Percentiles rank a stretch among this genome's conserved stretches.
Evolutionary conservation across 202 grass and related monocot genomes (phyloP).

Genomic region (Saccharum hybrid): DNA sequence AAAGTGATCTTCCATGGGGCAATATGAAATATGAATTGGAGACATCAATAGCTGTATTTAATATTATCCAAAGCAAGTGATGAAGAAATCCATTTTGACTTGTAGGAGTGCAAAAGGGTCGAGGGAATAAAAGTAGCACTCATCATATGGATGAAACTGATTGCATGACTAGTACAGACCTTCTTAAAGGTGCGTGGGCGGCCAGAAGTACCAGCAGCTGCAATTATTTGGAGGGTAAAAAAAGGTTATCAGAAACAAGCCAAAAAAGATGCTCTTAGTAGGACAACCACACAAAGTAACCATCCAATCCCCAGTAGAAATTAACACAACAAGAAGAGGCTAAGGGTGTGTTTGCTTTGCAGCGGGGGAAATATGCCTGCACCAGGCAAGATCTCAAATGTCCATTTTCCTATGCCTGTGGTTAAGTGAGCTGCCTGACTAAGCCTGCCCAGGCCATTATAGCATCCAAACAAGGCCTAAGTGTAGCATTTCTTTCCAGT

Average conservation of each 20-base stretch:
- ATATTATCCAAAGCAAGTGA: constrained; percentile 3
- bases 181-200: constrained; percentile 88
- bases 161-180: constrained; percentile 47
- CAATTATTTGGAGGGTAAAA: constrained; percentile 49
- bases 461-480: neutral
- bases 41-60: neutral
- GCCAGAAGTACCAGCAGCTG: constrained; percentile 84
- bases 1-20: neutral
- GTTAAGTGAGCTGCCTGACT: neutral
- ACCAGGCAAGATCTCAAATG: neutral
- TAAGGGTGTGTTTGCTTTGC: neutral
- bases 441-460: neutral
- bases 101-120: neutral
- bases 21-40: neutral
- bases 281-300: constrained; percentile 1
- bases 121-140: neutral
- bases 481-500: constrained; percentile 36
- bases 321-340: neutral
- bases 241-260: constrained; percentile 24
- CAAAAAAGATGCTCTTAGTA: neutral
- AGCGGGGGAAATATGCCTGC: neutral
- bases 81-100: constrained; percentile 3
- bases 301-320: neutral
- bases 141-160: neutral
- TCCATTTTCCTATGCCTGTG: neutral